A percentile compares a stretch with the other conserved stretches of the same genome.
Conservation (phyloP, 2,329 filamentous ascomycete species). For the Esteya vermicola region DNA sequence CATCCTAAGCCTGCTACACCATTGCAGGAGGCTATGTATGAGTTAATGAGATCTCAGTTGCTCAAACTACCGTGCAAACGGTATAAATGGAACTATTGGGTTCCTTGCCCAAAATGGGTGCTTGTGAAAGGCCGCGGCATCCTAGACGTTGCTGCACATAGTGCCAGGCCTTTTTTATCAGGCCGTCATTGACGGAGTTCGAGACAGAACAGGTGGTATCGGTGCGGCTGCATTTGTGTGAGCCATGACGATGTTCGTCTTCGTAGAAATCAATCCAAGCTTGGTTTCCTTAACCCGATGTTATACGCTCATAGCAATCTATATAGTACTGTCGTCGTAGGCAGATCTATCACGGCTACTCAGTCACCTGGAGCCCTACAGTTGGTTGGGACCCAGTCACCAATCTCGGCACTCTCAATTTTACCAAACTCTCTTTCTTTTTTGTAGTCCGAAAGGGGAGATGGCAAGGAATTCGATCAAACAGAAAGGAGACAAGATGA, state of each 20-base stretch:
- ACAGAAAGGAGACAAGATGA: too few relatives aligned
- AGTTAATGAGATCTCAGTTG: too few relatives aligned
- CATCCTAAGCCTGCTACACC: too few relatives aligned
- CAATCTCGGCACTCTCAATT: conserved; percentile 11
- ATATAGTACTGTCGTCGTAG: conserved; percentile 14
- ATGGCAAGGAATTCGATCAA: background rate
- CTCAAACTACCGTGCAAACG: too few relatives aligned
- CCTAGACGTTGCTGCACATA: conserved; percentile 15
- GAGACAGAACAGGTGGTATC: conserved; percentile 18
- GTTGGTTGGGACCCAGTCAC: conserved; percentile 12
- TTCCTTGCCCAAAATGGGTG: too few relatives aligned
- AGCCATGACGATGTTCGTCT: conserved; percentile 49
- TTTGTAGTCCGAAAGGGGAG: too few relatives aligned
- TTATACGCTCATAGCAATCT: conserved; percentile 28
- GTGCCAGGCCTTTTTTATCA: conserved; percentile 14
- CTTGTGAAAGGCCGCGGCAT: conserved; percentile 18
- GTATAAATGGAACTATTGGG: too few relatives aligned
- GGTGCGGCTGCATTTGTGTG: conserved; percentile 48
- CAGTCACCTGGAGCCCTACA: conserved; percentile 11
- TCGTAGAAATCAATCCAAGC: conserved; percentile 30
- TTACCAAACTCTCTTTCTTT: conserved; percentile 10
- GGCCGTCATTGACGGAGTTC: conserved; percentile 19
- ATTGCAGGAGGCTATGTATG: too few relatives aligned
- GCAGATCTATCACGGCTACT: too few relatives aligned
- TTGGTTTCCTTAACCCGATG: conserved; percentile 51